Evolutionary conservation across 345 rosid species (phyloP).

Genomic region (Leavenworthia alabamica): DNA sequence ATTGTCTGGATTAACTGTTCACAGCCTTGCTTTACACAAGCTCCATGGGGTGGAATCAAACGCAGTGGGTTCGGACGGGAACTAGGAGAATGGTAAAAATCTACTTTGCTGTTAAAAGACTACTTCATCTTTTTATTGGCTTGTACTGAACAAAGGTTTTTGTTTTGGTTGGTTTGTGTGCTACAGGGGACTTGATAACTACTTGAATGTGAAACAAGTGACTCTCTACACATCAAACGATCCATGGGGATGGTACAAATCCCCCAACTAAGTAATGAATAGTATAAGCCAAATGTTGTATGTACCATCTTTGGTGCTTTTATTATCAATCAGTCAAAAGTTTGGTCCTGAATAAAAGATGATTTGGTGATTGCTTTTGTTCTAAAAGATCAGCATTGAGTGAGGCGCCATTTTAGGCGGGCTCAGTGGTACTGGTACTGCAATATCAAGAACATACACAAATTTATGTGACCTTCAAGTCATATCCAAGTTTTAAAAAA

Average conservation of each 20-base stretch:
- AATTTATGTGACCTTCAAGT: slow-evolving; percentile 29
- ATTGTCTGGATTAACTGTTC: slow-evolving; percentile 96
- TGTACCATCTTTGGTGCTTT: not conserved
- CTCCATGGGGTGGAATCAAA: slow-evolving; percentile 96
- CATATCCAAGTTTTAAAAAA: slow-evolving; percentile 23
- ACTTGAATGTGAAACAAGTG: slow-evolving; percentile 88
- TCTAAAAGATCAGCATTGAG: not conserved
- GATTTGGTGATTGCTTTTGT: slow-evolving; percentile 7
- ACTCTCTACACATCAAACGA: slow-evolving; percentile 66
- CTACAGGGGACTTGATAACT: slow-evolving; percentile 86
- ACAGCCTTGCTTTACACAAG: slow-evolving; percentile 92
- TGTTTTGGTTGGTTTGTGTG: slow-evolving; percentile 8
- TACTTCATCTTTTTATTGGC: not conserved
- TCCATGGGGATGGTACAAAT: slow-evolving; percentile 87
- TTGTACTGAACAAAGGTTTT: slow-evolving; percentile 14
- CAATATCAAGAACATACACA: slow-evolving; percentile 5
- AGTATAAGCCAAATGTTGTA: not conserved
- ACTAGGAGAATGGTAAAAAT: slow-evolving; percentile 89
- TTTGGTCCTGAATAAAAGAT: slow-evolving; percentile 6
- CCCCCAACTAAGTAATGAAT: slow-evolving; percentile 43
- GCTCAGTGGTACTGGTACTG: not conserved
- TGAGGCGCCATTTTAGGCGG: slow-evolving; percentile 4
- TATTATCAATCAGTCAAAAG: slow-evolving; percentile 1
- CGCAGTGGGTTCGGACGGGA: slow-evolving; percentile 96
- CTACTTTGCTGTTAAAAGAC: not conserved